These are phyloP conservation scores for Pelagomonas calceolata DNA, from an alignment of 108 stramenopile species.

Conservation along the genomic window DNA sequence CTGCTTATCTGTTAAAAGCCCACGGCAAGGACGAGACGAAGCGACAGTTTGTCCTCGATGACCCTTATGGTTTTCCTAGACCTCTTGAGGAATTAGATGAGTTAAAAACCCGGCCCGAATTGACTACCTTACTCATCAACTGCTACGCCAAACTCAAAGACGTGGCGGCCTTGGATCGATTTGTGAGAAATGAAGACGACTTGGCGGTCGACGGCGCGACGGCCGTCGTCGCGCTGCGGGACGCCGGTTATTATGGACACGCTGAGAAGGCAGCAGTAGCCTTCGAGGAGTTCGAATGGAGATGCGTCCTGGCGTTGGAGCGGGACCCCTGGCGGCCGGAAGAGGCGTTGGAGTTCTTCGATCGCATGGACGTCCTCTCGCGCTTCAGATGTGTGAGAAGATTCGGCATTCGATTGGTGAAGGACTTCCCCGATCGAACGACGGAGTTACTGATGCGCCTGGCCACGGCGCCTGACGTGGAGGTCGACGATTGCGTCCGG, in stretches of 20 bases:
- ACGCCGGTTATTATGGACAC: constrained; percentile 27
- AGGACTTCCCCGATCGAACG: background rate
- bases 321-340: constrained; percentile 12
- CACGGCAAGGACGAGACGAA: background rate
- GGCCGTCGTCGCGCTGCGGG: constrained; percentile 21
- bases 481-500: background rate
- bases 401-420: constrained; percentile 23
- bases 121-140: constrained; percentile 37
- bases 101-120: constrained; percentile 23
- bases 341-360: constrained; percentile 26
- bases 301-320: constrained; percentile 30
- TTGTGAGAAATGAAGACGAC: constrained; percentile 7
- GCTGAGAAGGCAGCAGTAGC: constrained; percentile 25
- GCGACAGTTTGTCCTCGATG: too few species aligned
- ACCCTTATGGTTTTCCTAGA: too few species aligned
- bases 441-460: background rate
- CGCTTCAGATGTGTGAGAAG: constrained; percentile 11
- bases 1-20: constrained; percentile 66
- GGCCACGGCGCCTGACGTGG: background rate
- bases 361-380: background rate
- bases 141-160: constrained; percentile 43
- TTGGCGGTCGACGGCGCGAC: constrained; percentile 24
- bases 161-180: constrained; percentile 25
- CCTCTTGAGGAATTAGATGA: constrained; percentile 5
- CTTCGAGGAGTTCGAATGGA: constrained; percentile 21